A percentile compares a stretch with the other conserved stretches of the same genome.
phyloP scores from a whole-genome alignment of 2,329 filamentous ascomycete species.

The Fonsecaea erecta region DNA sequence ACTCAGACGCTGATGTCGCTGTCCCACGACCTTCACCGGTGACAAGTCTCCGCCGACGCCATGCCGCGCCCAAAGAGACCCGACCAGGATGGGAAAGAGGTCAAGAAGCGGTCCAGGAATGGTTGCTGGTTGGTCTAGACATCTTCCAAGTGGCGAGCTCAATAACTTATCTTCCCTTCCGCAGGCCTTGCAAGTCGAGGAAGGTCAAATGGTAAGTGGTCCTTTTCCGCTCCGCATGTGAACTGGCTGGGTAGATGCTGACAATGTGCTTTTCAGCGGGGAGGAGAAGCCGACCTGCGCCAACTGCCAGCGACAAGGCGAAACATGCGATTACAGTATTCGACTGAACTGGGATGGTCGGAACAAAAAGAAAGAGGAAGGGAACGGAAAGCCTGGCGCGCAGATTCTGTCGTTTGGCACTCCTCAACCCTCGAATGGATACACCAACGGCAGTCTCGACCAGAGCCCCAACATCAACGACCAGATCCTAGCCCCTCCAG shows the following conservation, averaged over 20 bases:
- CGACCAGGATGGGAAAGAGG: constrained; percentile 58
- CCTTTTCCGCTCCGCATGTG: background rate
- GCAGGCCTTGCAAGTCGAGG: constrained; percentile 76
- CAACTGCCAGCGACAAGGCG: constrained; percentile 73
- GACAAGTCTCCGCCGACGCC: constrained; percentile 18
- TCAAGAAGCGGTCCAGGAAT: constrained; percentile 69
- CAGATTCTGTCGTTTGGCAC: constrained; percentile 43
- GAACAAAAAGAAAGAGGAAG: constrained; percentile 59
- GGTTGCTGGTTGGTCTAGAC: constrained; percentile 63
- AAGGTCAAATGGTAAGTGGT: constrained; percentile 72
- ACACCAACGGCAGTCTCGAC: constrained; percentile 23
- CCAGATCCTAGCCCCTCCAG: constrained; percentile 15
- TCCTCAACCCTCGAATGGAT: constrained; percentile 23
- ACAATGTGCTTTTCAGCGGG: constrained; percentile 53
- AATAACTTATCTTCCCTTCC: constrained; percentile 23
- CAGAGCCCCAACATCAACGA: constrained; percentile 19
- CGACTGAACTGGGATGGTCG: constrained; percentile 80
- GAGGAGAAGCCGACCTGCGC: constrained; percentile 74
- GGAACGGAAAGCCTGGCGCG: constrained; percentile 39
- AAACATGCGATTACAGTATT: constrained; percentile 79
- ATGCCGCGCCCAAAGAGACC: constrained; percentile 70
- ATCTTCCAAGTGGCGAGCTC: background rate
- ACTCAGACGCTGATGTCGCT: constrained; percentile 24
- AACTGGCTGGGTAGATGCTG: constrained; percentile 8
- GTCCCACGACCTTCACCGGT: constrained; percentile 20